Evolutionary conservation across 331 rosid species (phyloP).

Genomic region (Dryas integrifolia): DNA sequence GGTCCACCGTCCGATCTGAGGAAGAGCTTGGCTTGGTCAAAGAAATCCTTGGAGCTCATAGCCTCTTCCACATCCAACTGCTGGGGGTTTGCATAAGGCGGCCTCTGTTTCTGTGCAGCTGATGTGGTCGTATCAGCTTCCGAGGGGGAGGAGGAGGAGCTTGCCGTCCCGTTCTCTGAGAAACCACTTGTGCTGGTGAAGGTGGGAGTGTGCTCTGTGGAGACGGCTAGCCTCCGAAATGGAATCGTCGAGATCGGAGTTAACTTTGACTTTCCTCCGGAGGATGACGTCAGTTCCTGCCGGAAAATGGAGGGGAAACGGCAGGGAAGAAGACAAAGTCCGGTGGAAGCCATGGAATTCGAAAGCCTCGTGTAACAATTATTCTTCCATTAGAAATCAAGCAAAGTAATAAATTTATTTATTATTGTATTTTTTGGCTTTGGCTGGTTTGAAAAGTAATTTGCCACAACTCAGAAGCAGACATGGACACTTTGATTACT

Average conservation of each 20-base stretch:
- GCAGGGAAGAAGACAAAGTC: slow-evolving; percentile 27
- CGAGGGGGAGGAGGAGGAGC: no score
- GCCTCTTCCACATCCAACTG: slow-evolving; percentile 25
- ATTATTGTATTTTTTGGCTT: no score
- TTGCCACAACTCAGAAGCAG: no score
- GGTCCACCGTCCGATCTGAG: slow-evolving; percentile 52
- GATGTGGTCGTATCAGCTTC: slow-evolving; percentile 8
- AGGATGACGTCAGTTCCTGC: not conserved
- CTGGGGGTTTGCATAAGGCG: not conserved
- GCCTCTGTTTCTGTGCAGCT: not conserved
- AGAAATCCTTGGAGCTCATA: slow-evolving; percentile 46
- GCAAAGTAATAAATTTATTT: no score
- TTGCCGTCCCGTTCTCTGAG: not conserved
- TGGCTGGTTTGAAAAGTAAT: no score
- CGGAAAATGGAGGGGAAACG: slow-evolving; percentile 26
- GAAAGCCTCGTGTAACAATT: no score
- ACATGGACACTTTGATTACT: no score
- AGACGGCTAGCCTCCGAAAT: slow-evolving; percentile 30
- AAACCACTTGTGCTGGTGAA: not conserved
- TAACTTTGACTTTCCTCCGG: slow-evolving; percentile 5
- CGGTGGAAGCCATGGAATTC: slow-evolving; percentile 41
- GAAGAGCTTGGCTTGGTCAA: slow-evolving; percentile 49
- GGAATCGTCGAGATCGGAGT: not conserved
- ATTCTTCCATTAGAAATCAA: no score
- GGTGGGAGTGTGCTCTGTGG: slow-evolving; percentile 34